Evolutionary conservation across 2,329 filamentous ascomycete genomes (phyloP).

Genomic region (Pseudogymnoascus sp.): DNA sequence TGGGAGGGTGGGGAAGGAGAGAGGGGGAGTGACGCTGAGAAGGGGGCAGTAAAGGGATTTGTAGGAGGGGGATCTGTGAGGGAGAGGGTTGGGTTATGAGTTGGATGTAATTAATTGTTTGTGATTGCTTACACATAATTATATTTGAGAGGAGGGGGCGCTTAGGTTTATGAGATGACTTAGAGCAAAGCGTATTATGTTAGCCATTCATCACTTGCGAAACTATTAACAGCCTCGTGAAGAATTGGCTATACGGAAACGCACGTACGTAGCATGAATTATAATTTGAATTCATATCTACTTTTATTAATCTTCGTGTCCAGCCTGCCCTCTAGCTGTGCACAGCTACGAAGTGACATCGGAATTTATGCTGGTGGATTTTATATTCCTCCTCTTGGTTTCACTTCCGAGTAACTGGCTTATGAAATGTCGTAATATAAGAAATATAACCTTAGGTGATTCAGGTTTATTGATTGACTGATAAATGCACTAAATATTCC

Average conservation of each 20-base stretch:
- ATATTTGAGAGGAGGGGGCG: neutral
- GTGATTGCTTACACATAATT: neutral
- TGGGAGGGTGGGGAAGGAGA: neutral
- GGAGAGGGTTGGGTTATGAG: neutral
- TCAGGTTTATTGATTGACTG: neutral
- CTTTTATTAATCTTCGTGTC: neutral
- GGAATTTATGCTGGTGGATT: neutral
- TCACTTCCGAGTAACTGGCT: neutral
- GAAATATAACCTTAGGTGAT: neutral
- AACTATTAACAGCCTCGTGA: neutral
- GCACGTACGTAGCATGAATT: neutral
- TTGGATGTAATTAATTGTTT: neutral
- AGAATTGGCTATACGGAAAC: neutral
- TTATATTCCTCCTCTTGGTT: neutral
- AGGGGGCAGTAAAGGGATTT: neutral
- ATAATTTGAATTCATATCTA: neutral
- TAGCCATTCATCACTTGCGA: neutral
- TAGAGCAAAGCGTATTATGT: neutral
- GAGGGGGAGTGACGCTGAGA: neutral
- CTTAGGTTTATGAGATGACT: neutral
- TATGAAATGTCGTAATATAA: neutral
- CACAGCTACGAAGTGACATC: too few species aligned
- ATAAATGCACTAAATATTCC: neutral
- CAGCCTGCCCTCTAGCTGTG: neutral
- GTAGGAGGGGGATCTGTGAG: slow-evolving; percentile 3